Percentiles rank a stretch among this genome's conserved stretches.
These are phyloP conservation scores for Fusarium gaditjirri DNA, from an alignment of 2,329 filamentous ascomycete genomes.

Conservation along the genomic window DNA sequence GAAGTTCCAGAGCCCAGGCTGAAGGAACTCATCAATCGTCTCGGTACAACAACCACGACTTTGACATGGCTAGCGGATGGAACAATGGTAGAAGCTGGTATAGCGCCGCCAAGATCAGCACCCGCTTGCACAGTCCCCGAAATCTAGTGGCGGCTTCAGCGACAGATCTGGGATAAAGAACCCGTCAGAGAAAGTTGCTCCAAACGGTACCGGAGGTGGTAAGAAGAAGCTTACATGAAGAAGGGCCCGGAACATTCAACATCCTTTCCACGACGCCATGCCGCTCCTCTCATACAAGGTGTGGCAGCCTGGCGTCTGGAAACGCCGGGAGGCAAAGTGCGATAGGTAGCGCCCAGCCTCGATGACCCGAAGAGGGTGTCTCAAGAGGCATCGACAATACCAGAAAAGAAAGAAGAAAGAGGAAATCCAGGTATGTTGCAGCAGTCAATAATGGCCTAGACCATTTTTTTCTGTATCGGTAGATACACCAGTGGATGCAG, in stretches of 20 bases:
- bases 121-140: slow-evolving; percentile 1
- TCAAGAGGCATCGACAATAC: slow-evolving; percentile 5
- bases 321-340: slow-evolving; percentile 38
- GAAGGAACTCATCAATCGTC: slow-evolving; percentile 21
- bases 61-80: slow-evolving; percentile 22
- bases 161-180: slow-evolving; percentile 27
- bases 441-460: slow-evolving; percentile 17
- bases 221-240: slow-evolving; percentile 15
- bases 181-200: slow-evolving; percentile 4
- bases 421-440: slow-evolving; percentile 3
- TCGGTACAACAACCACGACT: slow-evolving; percentile 15
- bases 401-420: background rate
- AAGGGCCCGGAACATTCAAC: slow-evolving; percentile 25
- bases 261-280: slow-evolving; percentile 28
- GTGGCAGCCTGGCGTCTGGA: slow-evolving; percentile 31
- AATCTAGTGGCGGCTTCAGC: slow-evolving; percentile 25
- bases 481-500: slow-evolving; percentile 2
- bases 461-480: slow-evolving; percentile 1
- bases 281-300: slow-evolving; percentile 22
- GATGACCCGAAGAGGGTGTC: slow-evolving; percentile 20
- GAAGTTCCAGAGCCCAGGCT: slow-evolving; percentile 34
- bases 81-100: slow-evolving; percentile 23
- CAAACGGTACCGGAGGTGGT: slow-evolving; percentile 5
- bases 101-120: slow-evolving; percentile 18
- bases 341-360: slow-evolving; percentile 35